These are phyloP conservation scores for Chaetomium olivaceum DNA, from an alignment of 2,329 filamentous ascomycete species.

Conservation along the genomic window DNA sequence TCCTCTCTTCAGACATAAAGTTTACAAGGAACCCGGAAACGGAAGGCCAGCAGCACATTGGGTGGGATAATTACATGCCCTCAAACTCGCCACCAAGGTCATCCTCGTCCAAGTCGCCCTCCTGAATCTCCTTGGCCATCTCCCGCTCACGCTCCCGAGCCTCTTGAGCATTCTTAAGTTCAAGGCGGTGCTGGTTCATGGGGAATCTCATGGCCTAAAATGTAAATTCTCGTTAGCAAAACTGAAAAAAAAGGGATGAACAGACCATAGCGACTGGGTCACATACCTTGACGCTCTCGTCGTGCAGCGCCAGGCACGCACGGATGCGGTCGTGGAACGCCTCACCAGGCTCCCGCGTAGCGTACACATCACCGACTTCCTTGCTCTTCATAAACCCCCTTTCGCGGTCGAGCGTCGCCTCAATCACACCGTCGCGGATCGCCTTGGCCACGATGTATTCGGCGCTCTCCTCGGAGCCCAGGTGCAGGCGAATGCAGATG, in stretches of 20 bases:
- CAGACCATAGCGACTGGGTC: slow-evolving; percentile 16
- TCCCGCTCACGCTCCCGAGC: slow-evolving; percentile 95
- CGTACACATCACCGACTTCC: slow-evolving; percentile 93
- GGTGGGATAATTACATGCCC: slow-evolving; percentile 67
- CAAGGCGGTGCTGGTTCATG: slow-evolving; percentile 97
- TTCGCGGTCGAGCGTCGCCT: slow-evolving; percentile 91
- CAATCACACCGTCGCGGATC: slow-evolving; percentile 94
- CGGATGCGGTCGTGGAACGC: slow-evolving; percentile 96
- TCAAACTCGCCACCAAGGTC: slow-evolving; percentile 96
- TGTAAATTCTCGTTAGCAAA: slow-evolving; percentile 4
- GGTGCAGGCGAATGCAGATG: slow-evolving; percentile 91
- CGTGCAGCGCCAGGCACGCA: slow-evolving; percentile 87
- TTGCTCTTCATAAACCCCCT: slow-evolving; percentile 98
- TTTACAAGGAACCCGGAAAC: slow-evolving; percentile 28
- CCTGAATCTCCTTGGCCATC: slow-evolving; percentile 98
- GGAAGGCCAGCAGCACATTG: neutral
- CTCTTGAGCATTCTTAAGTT: slow-evolving; percentile 97
- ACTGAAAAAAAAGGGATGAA: neutral
- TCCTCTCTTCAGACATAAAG: slow-evolving; percentile 22
- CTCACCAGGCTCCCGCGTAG: slow-evolving; percentile 91
- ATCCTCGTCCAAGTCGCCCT: slow-evolving; percentile 94
- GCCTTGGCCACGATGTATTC: slow-evolving; percentile 99
- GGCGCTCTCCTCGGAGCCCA: slow-evolving; percentile 94
- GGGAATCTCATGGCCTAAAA: slow-evolving; percentile 92
- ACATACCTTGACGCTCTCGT: slow-evolving; percentile 94